Evolutionary conservation across 1,284 basidiomycete genomes (phyloP).

Genomic region (Boletus coffeatus): DNA sequence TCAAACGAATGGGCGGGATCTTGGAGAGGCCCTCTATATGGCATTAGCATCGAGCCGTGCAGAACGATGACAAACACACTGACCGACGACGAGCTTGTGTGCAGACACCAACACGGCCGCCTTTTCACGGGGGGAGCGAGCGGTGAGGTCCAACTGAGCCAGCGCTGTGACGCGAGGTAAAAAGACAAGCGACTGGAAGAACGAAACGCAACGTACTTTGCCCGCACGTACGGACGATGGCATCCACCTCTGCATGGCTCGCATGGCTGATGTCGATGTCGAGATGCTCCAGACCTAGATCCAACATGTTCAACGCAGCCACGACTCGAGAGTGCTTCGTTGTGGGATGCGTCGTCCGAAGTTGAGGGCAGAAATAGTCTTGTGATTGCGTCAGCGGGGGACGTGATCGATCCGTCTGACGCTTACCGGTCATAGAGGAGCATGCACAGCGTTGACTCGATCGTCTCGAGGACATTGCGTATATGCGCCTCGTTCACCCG

Average conservation of each 20-base stretch:
- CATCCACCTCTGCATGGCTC: slow-evolving; percentile 51
- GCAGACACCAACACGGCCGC: slow-evolving; percentile 74
- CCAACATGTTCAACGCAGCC: slow-evolving; percentile 86
- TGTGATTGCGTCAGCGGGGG: slow-evolving; percentile 20
- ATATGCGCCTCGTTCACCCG: slow-evolving; percentile 37
- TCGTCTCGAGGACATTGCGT: slow-evolving; percentile 57
- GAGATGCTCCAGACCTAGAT: slow-evolving; percentile 81
- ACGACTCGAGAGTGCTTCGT: slow-evolving; percentile 85
- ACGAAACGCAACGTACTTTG: slow-evolving; percentile 48
- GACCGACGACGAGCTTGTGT: slow-evolving; percentile 80
- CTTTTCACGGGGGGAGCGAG: slow-evolving; percentile 74
- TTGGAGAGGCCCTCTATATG: slow-evolving; percentile 59
- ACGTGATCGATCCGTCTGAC: no score
- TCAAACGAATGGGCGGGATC: slow-evolving; percentile 60
- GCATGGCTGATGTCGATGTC: slow-evolving; percentile 63
- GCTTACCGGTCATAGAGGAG: slow-evolving; percentile 58
- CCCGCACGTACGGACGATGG: slow-evolving; percentile 70
- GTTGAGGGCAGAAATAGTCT: slow-evolving; percentile 58
- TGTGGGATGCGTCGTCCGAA: slow-evolving; percentile 79
- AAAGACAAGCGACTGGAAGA: neutral
- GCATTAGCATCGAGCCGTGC: slow-evolving; percentile 1
- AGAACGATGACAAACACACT: neutral
- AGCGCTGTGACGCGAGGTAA: slow-evolving; percentile 46
- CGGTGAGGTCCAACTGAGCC: slow-evolving; percentile 56
- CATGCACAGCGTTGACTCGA: slow-evolving; percentile 66